These are phyloP conservation scores for Paramarasmius palmivorus DNA, from an alignment of 1,284 basidiomycete species.

Conservation along the genomic window DNA sequence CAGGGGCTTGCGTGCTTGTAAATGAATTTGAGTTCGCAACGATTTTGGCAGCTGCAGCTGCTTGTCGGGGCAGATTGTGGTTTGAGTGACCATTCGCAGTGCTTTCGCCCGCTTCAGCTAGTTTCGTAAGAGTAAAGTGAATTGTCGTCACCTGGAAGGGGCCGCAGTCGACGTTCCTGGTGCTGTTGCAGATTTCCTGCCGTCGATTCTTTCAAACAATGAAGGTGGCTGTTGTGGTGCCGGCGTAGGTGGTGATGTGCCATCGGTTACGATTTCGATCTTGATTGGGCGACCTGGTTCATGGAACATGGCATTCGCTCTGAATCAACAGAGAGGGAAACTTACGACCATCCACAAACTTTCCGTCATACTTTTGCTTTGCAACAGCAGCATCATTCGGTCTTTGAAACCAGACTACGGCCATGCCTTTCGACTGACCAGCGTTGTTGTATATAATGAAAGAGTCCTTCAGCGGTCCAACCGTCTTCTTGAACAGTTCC, in stretches of 20 bases:
- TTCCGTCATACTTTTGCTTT: conserved; percentile 66
- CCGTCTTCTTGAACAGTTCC: conserved; percentile 73
- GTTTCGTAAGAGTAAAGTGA: neutral
- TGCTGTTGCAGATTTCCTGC: neutral
- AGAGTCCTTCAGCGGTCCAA: conserved; percentile 68
- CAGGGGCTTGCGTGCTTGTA: conserved; percentile 21
- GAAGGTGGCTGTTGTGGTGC: conserved; percentile 20
- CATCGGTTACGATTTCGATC: conserved; percentile 64
- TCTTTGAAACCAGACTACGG: conserved; percentile 64
- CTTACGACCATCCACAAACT: conserved; percentile 75
- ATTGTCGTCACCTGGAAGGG: neutral
- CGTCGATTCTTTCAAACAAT: conserved; percentile 20
- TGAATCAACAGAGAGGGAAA: conserved; percentile 20
- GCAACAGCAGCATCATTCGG: conserved; percentile 61
- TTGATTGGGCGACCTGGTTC: conserved; percentile 63
- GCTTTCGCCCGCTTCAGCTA: neutral
- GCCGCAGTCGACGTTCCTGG: conserved; percentile 1
- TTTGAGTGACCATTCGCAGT: conserved; percentile 2
- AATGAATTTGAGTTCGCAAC: conserved; percentile 21
- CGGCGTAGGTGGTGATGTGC: conserved; percentile 16
- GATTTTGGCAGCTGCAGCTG: conserved; percentile 17
- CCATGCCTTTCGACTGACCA: conserved; percentile 74
- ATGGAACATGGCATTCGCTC: neutral
- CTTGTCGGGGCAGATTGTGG: conserved; percentile 17
- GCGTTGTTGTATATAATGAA: conserved; percentile 74